Conservation (phyloP, 2,329 filamentous ascomycete species). For the Scedosporium minutisporum region DNA sequence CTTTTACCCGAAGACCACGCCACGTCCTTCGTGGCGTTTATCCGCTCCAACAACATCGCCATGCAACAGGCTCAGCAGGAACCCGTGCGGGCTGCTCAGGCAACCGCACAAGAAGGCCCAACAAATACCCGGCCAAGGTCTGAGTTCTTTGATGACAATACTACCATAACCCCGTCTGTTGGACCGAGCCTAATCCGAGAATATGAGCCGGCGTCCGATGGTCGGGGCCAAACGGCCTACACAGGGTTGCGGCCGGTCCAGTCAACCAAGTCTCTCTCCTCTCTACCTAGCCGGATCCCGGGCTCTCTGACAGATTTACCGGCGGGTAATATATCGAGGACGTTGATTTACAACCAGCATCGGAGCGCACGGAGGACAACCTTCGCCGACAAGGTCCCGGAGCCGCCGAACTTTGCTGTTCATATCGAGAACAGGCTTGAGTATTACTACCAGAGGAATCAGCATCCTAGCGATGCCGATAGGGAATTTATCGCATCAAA, state of each 20-base stretch:
- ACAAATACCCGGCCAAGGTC: not conserved
- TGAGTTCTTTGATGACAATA: slow-evolving; percentile 4
- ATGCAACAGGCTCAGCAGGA: slow-evolving; percentile 16
- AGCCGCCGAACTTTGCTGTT: slow-evolving; percentile 34
- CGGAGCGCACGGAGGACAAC: slow-evolving; percentile 29
- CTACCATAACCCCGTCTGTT: slow-evolving; percentile 5
- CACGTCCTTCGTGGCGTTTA: slow-evolving; percentile 48
- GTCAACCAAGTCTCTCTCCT: not conserved
- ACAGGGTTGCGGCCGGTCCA: not conserved
- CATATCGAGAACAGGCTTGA: slow-evolving; percentile 42
- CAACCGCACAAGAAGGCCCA: not conserved
- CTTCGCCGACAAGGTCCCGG: slow-evolving; percentile 26
- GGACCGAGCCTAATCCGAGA: not conserved
- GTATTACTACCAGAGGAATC: slow-evolving; percentile 39
- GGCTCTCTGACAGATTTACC: not conserved
- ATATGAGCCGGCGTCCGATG: not conserved
- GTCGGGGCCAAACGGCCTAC: not conserved
- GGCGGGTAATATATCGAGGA: slow-evolving; percentile 23
- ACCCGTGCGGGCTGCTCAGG: not conserved
- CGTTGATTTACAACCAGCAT: slow-evolving; percentile 36
- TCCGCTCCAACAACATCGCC: slow-evolving; percentile 46
- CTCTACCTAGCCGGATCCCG: not conserved
- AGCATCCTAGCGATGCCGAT: slow-evolving; percentile 37
- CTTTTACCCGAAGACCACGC: slow-evolving; percentile 47
- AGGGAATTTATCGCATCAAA: slow-evolving; percentile 46